Base-by-base conservation (phyloP, 176 grass and related monocot species). In the Musa beccarii region DNA sequence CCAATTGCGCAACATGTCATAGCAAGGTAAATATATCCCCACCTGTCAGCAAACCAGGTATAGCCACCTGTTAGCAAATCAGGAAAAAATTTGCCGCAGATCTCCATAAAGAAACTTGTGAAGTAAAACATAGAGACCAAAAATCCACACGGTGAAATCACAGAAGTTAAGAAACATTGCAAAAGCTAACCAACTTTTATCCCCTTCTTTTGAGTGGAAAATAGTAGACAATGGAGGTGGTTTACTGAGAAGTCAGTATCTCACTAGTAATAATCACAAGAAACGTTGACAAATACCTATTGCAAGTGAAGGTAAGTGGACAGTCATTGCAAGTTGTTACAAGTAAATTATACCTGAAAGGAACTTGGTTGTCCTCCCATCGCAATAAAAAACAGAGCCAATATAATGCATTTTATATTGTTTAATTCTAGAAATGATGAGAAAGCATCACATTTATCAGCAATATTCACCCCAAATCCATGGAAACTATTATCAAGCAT, bases 11-110 rank as follows among this genome's bases (percentile, higher is more conserved):
- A 97, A 83, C 16, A 93, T 55, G 74, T 97, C 90, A 17, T 97
- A 97, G 70, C 57, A 88, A 68, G 93, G 90, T 54, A 97, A 75
- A 82, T 93, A 97, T 79, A 97, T 93, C 17, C 87, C 93, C 73
- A 97, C 90, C 90, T 93, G 80, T 80, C 67, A 78, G 53, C 3
- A 79, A 59, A 14, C 70, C 26, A 69, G 1, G 8, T 22, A 52
- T 57, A n/a, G 10, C 4, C 8, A 5, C 52, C 1, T 11, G 19
- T 74, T 56, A 57, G 3, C 65, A 68, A 56, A 74, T 9, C 9
- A 17, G 16, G 19, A n/a, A 19, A 70, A n/a, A 69, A n/a, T 1
- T 50, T 50, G 43, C 13, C 20, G 43, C 43, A 51, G 13, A 69
- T n/a, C 67, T 50, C 7, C 10, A 51, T 13, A 10, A 14, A 69